Percentiles rank a stretch among this genome's conserved stretches.
phyloP scores from a whole-genome alignment of 805 yeast species.

The Cyberlindnera mississippiensis region DNA sequence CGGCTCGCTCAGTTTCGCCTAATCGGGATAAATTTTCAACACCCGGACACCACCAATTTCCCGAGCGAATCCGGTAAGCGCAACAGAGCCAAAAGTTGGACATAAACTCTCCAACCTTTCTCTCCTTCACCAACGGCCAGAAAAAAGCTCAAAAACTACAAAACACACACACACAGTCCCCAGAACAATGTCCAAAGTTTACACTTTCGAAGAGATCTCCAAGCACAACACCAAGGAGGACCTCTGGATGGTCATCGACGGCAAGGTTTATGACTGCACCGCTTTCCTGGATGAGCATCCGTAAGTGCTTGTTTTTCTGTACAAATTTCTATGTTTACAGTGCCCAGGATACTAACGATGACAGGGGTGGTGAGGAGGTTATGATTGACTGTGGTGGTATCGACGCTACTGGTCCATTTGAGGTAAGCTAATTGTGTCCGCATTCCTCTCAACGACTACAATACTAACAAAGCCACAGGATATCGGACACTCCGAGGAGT shows the following conservation, averaged over 20 bases:
- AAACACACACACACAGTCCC: background rate
- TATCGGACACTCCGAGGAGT: constrained; percentile 97
- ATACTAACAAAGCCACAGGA: constrained; percentile 41
- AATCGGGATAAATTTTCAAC: background rate
- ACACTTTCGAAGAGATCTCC: constrained; percentile 63
- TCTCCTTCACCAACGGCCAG: background rate
- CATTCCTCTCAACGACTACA: too few relatives aligned
- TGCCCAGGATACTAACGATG: background rate
- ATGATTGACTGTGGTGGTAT: constrained; percentile 76
- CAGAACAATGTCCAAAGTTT: constrained; percentile 46
- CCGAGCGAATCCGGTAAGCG: constrained; percentile 1
- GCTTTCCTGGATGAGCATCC: constrained; percentile 52
- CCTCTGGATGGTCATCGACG: constrained; percentile 81
- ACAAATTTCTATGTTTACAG: too few relatives aligned
- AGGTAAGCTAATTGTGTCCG: constrained; percentile 35
- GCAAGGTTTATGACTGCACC: constrained; percentile 67
- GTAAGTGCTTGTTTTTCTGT: constrained; percentile 33
- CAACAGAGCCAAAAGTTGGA: background rate
- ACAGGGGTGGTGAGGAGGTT: constrained; percentile 78
- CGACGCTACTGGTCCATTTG: constrained; percentile 81
- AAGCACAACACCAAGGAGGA: constrained; percentile 72
- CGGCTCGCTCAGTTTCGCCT: too few relatives aligned
- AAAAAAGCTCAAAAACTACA: background rate
- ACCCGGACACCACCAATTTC: background rate
- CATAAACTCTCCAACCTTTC: background rate